A percentile compares a stretch with the other conserved stretches of the same genome.
Evolutionary conservation across 208 protist genomes (phyloP).

Genomic region (Cochliopodium minus): DNA sequence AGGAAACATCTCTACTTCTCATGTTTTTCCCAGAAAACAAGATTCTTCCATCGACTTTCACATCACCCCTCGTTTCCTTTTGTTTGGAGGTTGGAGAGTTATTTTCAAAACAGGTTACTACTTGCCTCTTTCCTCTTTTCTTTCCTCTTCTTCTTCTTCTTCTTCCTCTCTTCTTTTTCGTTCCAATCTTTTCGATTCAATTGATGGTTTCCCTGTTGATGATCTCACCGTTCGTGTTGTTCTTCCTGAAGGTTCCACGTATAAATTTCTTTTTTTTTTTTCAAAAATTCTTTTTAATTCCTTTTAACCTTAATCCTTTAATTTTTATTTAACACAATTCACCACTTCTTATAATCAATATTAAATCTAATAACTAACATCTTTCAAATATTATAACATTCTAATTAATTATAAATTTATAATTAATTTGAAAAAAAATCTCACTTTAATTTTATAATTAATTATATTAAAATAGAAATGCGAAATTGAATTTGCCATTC

Average conservation of each 20-base stretch:
- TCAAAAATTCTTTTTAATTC: no score
- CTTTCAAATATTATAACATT: no score
- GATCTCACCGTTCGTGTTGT: conserved; percentile 13
- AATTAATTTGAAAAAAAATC: no score
- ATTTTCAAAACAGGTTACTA: conserved; percentile 21
- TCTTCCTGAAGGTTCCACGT: conserved; percentile 17
- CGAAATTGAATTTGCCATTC: neutral
- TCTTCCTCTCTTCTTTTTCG: neutral
- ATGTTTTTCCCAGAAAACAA: neutral
- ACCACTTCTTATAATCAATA: no score
- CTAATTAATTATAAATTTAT: no score
- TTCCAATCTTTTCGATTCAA: neutral
- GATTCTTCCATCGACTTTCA: neutral
- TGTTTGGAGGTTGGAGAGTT: conserved; percentile 21
- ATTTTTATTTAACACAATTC: no score
- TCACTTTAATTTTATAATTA: no score
- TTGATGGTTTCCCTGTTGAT: conserved; percentile 13
- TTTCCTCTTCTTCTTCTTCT: neutral
- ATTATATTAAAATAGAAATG: no score
- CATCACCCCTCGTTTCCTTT: conserved; percentile 16
- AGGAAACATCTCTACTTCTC: conserved; percentile 20
- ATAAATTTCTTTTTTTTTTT: no score
- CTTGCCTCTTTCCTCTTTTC: conserved; percentile 2
- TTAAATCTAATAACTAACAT: no score
- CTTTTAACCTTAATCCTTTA: no score